Percentiles rank a stretch among this genome's conserved stretches.
These are phyloP conservation scores for Striga asiatica DNA, from an alignment of 257 asterid species.

Conservation along the genomic window DNA sequence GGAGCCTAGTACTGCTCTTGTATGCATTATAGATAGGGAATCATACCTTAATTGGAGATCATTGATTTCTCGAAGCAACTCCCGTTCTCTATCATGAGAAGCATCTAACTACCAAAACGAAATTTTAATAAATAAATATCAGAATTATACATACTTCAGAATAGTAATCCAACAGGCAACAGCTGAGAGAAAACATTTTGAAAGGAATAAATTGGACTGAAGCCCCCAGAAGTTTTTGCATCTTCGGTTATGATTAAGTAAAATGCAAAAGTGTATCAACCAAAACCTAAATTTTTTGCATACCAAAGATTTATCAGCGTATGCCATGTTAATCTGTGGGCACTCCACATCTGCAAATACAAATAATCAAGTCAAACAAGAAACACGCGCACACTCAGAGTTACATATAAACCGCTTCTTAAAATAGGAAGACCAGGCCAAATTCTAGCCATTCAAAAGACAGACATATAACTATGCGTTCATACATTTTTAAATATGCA, in stretches of 20 bases:
- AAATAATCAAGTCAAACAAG: slow-evolving; percentile 15
- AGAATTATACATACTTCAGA: neutral
- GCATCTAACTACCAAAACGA: slow-evolving; percentile 53
- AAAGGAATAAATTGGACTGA: slow-evolving; percentile 4
- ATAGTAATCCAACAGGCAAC: neutral
- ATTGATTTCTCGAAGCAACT: slow-evolving; percentile 52
- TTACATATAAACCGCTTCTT: no score
- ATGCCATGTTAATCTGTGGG: slow-evolving; percentile 17
- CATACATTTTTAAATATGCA: no score
- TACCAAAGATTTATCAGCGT: slow-evolving; percentile 64
- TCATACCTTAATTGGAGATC: slow-evolving; percentile 72
- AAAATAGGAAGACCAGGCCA: no score
- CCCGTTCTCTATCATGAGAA: slow-evolving; percentile 74
- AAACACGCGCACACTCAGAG: no score
- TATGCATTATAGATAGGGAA: neutral
- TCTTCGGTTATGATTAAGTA: neutral
- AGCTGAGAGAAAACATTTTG: neutral
- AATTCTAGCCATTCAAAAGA: no score
- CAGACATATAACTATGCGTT: no score
- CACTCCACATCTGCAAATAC: slow-evolving; percentile 38
- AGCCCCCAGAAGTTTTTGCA: neutral
- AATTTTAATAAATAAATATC: neutral
- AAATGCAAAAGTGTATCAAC: neutral
- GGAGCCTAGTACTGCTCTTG: no score
- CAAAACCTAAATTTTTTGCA: slow-evolving; percentile 7